Base-by-base conservation (phyloP, 2,329 filamentous ascomycete genomes). In the Neobulgaria alba region DNA sequence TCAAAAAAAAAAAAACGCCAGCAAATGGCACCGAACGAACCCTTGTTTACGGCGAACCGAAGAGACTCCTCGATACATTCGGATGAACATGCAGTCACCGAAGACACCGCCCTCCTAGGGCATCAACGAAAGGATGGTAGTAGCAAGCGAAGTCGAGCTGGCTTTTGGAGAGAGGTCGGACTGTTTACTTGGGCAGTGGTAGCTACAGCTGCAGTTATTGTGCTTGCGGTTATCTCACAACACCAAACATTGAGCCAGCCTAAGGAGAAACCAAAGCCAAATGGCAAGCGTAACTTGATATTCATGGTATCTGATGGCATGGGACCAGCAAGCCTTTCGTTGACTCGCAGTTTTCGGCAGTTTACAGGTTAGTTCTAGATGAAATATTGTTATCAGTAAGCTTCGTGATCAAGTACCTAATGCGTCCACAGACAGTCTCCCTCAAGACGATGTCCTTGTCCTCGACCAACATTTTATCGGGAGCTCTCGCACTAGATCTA, bases 281-380 rank as follows among this genome's bases (percentile, higher is more conserved):
- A 56, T 19, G 77, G 79, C 38, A 98, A 96, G 71, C 77, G 86
- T 40, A 98, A 96, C 63, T 71, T 98, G 39, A 82, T 98, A 55
- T 96, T 98, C 69, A 98, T 98, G 92, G 90, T 98, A 29, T 95
- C 87, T 1, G 92, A 98, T 62, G 92, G 92, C 57, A 98, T 98
- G 92, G 92, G 92, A 0, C 92, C 92, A 5, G 86, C 92, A 7
- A 90, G 86, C 54, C 71, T 98, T 39, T 84, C 83, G 18, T 64
- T 98, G 60, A 95, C 92, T 5, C 75, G 92, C 42, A 85, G 80
- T 58, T 98, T 83, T 67, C 79, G 85, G 51, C 92, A 98, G 63
- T 75, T 82, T 52, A 26, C 72, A 80, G 40, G 73, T 74, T 8
- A 42, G 39, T 36, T 29, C 9, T 9, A n/a, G n/a, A n/a, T n/a